phyloP scores from a whole-genome alignment of 768 basidiomycete genomes.

The Kwoniella europaea region DNA sequence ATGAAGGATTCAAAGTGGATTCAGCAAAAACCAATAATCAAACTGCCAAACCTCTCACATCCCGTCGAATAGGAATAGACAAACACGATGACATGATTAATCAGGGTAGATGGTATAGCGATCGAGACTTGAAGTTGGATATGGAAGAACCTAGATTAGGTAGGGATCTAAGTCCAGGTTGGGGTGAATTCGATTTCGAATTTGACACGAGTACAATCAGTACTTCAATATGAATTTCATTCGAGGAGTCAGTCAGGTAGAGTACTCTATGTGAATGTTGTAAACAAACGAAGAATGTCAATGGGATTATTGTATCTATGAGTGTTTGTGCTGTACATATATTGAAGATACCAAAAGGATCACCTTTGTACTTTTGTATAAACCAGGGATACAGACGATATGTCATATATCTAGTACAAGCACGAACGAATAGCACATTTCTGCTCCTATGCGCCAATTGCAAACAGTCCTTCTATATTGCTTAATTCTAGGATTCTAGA shows the following conservation, averaged over 20 bases:
- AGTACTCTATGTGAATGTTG: too few species aligned
- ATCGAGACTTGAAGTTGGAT: not conserved
- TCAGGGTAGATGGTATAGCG: constrained; percentile 9
- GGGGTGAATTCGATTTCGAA: constrained; percentile 1
- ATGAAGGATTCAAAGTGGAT: not conserved
- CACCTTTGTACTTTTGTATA: too few species aligned
- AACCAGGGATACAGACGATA: not conserved
- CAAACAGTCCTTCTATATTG: too few species aligned
- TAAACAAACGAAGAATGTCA: too few species aligned
- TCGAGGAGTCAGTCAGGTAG: too few species aligned
- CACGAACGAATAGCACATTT: not conserved
- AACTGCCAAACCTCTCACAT: not conserved
- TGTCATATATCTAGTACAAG: not conserved
- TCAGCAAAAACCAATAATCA: not conserved
- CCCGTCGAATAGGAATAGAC: constrained; percentile 1
- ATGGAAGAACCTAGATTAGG: constrained; percentile 2
- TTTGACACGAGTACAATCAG: too few species aligned
- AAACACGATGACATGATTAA: not conserved
- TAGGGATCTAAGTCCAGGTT: not conserved
- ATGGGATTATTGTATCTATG: too few species aligned
- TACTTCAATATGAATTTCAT: too few species aligned
- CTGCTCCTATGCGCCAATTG: too few species aligned
- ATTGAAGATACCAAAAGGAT: too few species aligned
- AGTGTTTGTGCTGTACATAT: too few species aligned
- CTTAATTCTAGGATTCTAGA: too few species aligned